phyloP scores from a whole-genome alignment of 345 rosid species.

The Ceriops tagal region DNA sequence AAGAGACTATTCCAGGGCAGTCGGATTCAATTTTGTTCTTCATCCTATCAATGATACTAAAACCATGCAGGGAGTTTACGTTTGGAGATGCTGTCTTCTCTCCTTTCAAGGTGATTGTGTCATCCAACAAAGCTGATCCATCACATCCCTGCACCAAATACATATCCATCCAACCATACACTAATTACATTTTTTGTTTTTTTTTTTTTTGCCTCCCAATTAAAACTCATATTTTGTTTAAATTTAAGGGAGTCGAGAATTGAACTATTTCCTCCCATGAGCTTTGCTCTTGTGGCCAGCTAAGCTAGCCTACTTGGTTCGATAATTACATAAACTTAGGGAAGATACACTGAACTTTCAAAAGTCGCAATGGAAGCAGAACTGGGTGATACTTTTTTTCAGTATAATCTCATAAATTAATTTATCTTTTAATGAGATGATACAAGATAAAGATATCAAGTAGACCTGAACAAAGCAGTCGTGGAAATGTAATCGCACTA shows the following conservation, averaged over 20 bases:
- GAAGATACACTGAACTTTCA: no score
- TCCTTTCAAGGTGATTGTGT: conserved; percentile 56
- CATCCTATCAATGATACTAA: conserved; percentile 60
- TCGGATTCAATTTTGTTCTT: conserved; percentile 87
- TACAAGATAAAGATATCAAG: not conserved
- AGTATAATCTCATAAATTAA: not conserved
- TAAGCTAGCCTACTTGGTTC: no score
- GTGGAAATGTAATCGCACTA: conserved; percentile 74
- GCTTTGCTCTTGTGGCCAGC: no score
- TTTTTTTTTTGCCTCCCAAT: not conserved
- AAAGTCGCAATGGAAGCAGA: no score
- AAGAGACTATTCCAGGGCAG: conserved; percentile 85
- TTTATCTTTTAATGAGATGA: not conserved
- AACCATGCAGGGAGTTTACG: conserved; percentile 58
- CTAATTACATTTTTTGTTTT: not conserved
- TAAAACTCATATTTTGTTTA: not conserved
- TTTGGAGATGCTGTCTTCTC: conserved; percentile 70
- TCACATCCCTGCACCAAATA: conserved; percentile 69
- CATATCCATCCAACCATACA: not conserved
- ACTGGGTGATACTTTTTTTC: no score
- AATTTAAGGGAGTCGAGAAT: no score
- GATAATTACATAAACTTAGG: no score
- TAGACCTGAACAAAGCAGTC: conserved; percentile 88
- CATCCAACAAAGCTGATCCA: conserved; percentile 80
- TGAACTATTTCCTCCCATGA: no score